Evolutionary conservation across 805 yeast species (phyloP).

Genomic region (Maudiozyma serrabonitensis): DNA sequence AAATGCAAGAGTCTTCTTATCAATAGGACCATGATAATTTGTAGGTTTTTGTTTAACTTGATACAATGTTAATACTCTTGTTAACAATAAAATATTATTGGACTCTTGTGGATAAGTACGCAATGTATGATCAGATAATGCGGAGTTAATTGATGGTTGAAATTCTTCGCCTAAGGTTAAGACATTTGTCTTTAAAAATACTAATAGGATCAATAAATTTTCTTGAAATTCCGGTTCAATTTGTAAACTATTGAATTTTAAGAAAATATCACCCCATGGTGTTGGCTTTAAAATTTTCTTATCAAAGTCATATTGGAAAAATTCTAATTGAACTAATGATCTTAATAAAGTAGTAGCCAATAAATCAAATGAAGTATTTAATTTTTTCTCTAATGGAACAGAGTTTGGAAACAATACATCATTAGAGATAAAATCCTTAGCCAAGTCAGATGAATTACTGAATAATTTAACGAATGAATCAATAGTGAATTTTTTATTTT

Average conservation of each 20-base stretch:
- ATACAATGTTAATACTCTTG: slow-evolving; percentile 41
- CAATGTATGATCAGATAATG: slow-evolving; percentile 31
- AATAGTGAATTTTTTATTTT: slow-evolving; percentile 20
- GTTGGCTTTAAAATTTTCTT: slow-evolving; percentile 33
- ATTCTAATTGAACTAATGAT: slow-evolving; percentile 41
- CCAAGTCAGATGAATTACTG: slow-evolving; percentile 25
- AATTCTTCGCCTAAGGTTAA: slow-evolving; percentile 30
- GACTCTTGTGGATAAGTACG: slow-evolving; percentile 34
- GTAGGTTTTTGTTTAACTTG: slow-evolving; percentile 41
- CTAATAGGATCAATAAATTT: slow-evolving; percentile 37
- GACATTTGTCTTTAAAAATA: slow-evolving; percentile 38
- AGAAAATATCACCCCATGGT: slow-evolving; percentile 43
- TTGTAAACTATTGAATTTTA: slow-evolving; percentile 25
- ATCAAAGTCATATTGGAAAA: slow-evolving; percentile 33
- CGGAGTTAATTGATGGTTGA: slow-evolving; percentile 23
- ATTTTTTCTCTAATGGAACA: slow-evolving; percentile 22
- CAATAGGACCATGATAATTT: slow-evolving; percentile 60
- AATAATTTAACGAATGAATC: slow-evolving; percentile 19
- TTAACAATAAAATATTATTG: slow-evolving; percentile 32
- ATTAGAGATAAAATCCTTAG: slow-evolving; percentile 25
- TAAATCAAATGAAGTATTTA: slow-evolving; percentile 42
- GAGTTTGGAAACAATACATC: slow-evolving; percentile 25
- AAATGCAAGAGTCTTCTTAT: slow-evolving; percentile 54
- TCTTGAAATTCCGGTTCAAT: slow-evolving; percentile 28
- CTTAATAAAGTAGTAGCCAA: slow-evolving; percentile 49